A percentile compares a stretch with the other conserved stretches of the same genome.
phyloP scores from a whole-genome alignment of 1,284 basidiomycete genomes.

The Ceratobasidium sp. region DNA sequence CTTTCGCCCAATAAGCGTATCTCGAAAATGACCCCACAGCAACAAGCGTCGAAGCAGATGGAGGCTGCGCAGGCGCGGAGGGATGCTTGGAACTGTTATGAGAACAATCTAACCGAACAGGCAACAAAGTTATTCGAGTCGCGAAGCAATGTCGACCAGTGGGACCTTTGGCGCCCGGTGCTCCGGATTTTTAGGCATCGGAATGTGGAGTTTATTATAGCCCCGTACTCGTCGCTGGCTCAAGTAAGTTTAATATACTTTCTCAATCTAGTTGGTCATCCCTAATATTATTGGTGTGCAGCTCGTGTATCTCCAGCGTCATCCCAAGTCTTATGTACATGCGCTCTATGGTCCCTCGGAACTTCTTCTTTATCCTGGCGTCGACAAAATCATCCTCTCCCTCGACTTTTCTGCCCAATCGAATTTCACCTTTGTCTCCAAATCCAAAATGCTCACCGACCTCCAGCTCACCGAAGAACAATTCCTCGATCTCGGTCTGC shows the following conservation, averaged over 20 bases:
- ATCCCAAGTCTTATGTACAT: slow-evolving; percentile 94
- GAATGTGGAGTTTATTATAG: slow-evolving; percentile 96
- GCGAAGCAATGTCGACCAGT: slow-evolving; percentile 76
- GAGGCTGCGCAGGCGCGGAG: slow-evolving; percentile 82
- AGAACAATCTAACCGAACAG: slow-evolving; percentile 87
- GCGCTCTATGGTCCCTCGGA: slow-evolving; percentile 94
- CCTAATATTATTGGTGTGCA: slow-evolving; percentile 56
- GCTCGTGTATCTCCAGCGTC: slow-evolving; percentile 95
- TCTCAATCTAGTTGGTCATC: not conserved
- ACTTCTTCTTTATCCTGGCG: slow-evolving; percentile 88
- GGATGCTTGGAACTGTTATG: slow-evolving; percentile 92
- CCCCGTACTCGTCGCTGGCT: slow-evolving; percentile 94
- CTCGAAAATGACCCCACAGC: slow-evolving; percentile 63
- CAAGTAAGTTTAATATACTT: slow-evolving; percentile 71
- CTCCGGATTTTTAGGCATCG: slow-evolving; percentile 94
- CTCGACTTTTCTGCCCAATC: slow-evolving; percentile 80
- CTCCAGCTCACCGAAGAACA: slow-evolving; percentile 88
- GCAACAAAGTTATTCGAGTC: slow-evolving; percentile 87
- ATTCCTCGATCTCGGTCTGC: slow-evolving; percentile 93
- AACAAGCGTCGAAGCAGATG: slow-evolving; percentile 62
- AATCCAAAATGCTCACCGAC: slow-evolving; percentile 81
- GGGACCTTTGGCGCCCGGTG: slow-evolving; percentile 94
- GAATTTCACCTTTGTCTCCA: slow-evolving; percentile 89
- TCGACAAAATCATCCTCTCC: slow-evolving; percentile 92
- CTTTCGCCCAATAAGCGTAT: slow-evolving; percentile 76